phyloP scores from a whole-genome alignment of 169 alveolate species.

The Plasmodium knowlesi region DNA sequence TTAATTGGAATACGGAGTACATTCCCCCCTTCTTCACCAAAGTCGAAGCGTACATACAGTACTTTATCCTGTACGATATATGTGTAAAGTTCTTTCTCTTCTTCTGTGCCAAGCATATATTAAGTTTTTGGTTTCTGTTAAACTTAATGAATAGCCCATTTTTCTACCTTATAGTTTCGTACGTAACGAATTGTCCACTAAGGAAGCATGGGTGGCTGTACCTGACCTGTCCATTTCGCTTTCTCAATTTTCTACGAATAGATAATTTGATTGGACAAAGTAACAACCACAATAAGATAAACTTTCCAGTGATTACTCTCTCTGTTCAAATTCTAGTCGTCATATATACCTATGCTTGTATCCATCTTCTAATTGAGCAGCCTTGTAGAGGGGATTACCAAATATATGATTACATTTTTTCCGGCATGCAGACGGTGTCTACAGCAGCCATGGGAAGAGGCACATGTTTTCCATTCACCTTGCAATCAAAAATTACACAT shows the following conservation, averaged over 20 bases:
- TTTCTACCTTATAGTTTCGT: conserved; percentile 47
- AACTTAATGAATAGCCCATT: conserved; percentile 64
- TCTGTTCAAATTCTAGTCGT: conserved; percentile 51
- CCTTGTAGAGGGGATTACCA: conserved; percentile 58
- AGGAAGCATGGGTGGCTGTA: conserved; percentile 35
- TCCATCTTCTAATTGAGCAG: conserved; percentile 58
- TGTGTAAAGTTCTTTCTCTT: conserved; percentile 50
- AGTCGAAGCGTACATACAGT: conserved; percentile 67
- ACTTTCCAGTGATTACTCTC: conserved; percentile 24
- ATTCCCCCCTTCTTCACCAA: conserved; percentile 33
- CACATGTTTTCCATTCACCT: conserved; percentile 59
- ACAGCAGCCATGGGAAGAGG: conserved; percentile 75
- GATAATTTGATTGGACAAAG: conserved; percentile 45
- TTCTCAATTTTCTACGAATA: conserved; percentile 52
- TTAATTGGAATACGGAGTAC: conserved; percentile 61
- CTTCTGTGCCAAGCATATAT: conserved; percentile 34
- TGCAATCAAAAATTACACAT: conserved; percentile 25
- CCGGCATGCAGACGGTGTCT: conserved; percentile 73
- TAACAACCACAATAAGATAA: conserved; percentile 30
- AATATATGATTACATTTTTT: conserved; percentile 72
- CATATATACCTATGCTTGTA: conserved; percentile 70
- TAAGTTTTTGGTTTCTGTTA: conserved; percentile 62
- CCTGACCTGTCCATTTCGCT: conserved; percentile 67
- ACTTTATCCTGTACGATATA: conserved; percentile 46
- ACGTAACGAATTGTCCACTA: background rate